Evolutionary conservation across 208 protist species (phyloP), one percentile per base, ranked within the genome.

Genomic region (Trypanosoma brucei): DNA sequence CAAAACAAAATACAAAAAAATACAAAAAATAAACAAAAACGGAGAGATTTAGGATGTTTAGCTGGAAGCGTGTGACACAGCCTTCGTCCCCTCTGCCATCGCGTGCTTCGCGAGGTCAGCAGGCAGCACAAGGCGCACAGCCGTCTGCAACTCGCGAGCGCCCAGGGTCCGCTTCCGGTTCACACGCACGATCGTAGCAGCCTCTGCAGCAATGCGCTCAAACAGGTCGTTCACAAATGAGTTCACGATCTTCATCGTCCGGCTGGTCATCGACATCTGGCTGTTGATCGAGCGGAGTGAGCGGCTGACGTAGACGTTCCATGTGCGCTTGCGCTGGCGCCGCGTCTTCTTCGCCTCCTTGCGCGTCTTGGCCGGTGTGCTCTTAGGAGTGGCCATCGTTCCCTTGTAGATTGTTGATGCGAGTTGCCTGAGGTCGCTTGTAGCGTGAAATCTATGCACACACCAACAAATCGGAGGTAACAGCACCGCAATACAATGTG

Each of bases 51-150:
- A 22, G 22, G 22, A 22, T 22, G 22, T 22, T 38, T 64, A 65
- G 65, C 44, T 54, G 48, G 56, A 63, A 35, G 65, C 58, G 51
- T 63, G 35, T 51, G 91, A 96, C 46, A 98, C 96, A 42, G 97
- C 97, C 84, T 99, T 99, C 61, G 96, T 98, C 73, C 97, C 97
- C 87, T 99, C 97, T 49, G 95, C 96, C 70, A 99, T 98, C 59
- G 98, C 98, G 80, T 99, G 98, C 87, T 99, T 99, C 68, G 97
- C 95, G 6, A 99, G 86, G 86, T 98, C 97, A 59, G 97, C 96
- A 49, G 97, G 94, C 39, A 99, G 92, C 68, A 99, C 83, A 39
- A 99, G 82, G 62, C 97, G 92, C 59, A 98, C 97, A 39, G 97
- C 96, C 57, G 97, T 98, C 84, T 98, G 94, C 64, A 98, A 87